Percentiles rank a stretch among this genome's conserved stretches.
These are phyloP conservation scores for Podaxis sp. DNA, from an alignment of 768 basidiomycete genomes.

Conservation along the genomic window DNA sequence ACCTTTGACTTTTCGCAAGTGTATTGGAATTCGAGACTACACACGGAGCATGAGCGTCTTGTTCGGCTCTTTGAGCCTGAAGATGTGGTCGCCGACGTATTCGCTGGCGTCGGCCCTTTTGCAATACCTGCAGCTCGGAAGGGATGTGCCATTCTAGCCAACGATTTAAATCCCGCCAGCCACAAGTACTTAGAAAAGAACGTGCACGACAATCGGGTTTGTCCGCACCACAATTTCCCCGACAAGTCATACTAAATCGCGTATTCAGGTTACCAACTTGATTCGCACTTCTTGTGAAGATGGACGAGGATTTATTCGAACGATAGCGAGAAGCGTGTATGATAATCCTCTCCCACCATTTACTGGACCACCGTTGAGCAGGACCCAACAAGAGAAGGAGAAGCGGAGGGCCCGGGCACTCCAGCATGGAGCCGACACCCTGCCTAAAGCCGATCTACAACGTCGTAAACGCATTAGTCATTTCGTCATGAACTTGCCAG, in stretches of 20 bases:
- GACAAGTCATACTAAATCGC: slow-evolving; percentile 4
- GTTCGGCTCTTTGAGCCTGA: slow-evolving; percentile 67
- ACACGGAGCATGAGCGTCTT: slow-evolving; percentile 86
- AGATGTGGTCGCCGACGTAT: slow-evolving; percentile 88
- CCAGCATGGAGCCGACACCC: slow-evolving; percentile 21
- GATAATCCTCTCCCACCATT: slow-evolving; percentile 65
- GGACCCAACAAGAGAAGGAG: slow-evolving; percentile 35
- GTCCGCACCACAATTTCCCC: slow-evolving; percentile 17
- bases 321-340: slow-evolving; percentile 46
- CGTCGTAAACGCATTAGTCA: slow-evolving; percentile 62
- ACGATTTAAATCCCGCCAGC: slow-evolving; percentile 92
- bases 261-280: slow-evolving; percentile 56
- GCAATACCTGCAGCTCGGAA: slow-evolving; percentile 90
- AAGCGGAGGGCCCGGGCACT: slow-evolving; percentile 25
- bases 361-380: slow-evolving; percentile 45
- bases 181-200: slow-evolving; percentile 74
- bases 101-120: slow-evolving; percentile 98
- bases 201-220: slow-evolving; percentile 70
- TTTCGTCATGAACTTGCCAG: slow-evolving; percentile 98
- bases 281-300: slow-evolving; percentile 79
- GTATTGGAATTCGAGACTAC: slow-evolving; percentile 97
- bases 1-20: slow-evolving; percentile 93
- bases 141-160: slow-evolving; percentile 85
- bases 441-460: not conserved
- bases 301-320: slow-evolving; percentile 80